Base-by-base conservation (phyloP, 2,329 filamentous ascomycete genomes). In the Colletotrichum lupini region DNA sequence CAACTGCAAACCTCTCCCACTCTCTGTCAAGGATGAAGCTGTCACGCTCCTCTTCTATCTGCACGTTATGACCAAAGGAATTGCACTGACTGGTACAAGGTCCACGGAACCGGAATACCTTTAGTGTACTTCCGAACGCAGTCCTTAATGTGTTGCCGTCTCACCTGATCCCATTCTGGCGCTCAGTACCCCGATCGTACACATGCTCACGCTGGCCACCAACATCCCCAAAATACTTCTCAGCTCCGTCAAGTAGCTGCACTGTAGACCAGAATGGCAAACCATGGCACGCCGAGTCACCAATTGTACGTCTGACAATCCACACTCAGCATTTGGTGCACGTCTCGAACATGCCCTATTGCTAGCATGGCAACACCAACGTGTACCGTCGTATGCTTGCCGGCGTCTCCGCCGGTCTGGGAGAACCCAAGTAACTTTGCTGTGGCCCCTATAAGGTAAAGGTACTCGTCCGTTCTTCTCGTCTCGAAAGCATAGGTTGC, bases 21-120 rank as follows among this genome's bases (percentile, higher is more conserved):
- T 74, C 73, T 67, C 24, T 53, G 55, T 68, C 70, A 66, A 61
- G 73, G 73, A 74, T 75, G 72, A 64, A 67, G 71, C 70, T 67
- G 73, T 74, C 71, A 71, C 71, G 70, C 65, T 65, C 66, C 64
- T 71, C 72, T 55, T 62, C 42, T 61, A 67, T 63, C 71, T 75
- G 73, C 73, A 75, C 65, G 71, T 75, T 75, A 67, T 75, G 73
- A 75, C 73, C 71, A 75, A 74, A 74, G 60, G 57, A 74, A 64
- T 69, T 28, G 67, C 61, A 62, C 59, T 24, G 68, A 67, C 16
- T 5, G 62, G 68, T 63, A 69, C 67, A 24, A 72, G 58, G 58
- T 32, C 49, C 62, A 53, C 62, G 52, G 57, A 55, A 35, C 52
- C 49, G 19, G 62, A 62, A 3, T 74, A 74, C 72, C 32, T 69